Percentiles rank a stretch among this genome's conserved stretches.
These are phyloP conservation scores for Cladophialophora exuberans DNA, from an alignment of 2,329 filamentous ascomycete genomes.

Conservation along the genomic window DNA sequence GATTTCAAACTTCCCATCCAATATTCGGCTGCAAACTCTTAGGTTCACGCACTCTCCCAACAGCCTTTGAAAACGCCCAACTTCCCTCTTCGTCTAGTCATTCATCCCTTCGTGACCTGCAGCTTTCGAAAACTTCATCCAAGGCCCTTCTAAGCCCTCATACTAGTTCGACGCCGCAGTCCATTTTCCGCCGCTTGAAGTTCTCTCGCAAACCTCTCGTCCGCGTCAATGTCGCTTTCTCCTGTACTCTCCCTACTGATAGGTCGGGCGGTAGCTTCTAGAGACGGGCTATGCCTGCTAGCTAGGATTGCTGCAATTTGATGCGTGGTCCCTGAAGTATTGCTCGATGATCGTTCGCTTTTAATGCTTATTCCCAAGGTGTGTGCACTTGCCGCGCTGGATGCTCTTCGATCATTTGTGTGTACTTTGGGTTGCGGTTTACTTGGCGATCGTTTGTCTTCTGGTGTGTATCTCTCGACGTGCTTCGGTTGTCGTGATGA, in stretches of 20 bases:
- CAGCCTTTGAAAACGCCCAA: no score
- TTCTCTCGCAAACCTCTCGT: conserved; percentile 32
- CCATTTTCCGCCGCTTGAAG: conserved; percentile 33
- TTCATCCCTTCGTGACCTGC: conserved; percentile 12
- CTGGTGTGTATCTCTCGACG: conserved; percentile 44
- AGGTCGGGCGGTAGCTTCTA: conserved; percentile 11
- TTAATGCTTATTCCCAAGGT: conserved; percentile 24
- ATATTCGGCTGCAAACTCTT: no score
- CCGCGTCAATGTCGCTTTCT: conserved; percentile 29
- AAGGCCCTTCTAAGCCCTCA: conserved; percentile 29
- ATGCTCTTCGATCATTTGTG: conserved; percentile 21
- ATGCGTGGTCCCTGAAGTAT: conserved; percentile 29
- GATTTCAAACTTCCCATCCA: no score
- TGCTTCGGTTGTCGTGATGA: conserved; percentile 50
- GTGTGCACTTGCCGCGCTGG: conserved; percentile 28
- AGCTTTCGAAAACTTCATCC: background rate
- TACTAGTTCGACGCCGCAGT: conserved; percentile 31
- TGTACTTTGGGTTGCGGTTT: conserved; percentile 19
- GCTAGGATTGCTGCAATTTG: conserved; percentile 18
- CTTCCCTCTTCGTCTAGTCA: no score
- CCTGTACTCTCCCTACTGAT: conserved; percentile 22
- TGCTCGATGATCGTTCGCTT: conserved; percentile 29
- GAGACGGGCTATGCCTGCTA: conserved; percentile 18
- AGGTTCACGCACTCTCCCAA: no score
- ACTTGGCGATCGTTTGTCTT: conserved; percentile 32